Conservation (phyloP, 2,329 filamentous ascomycete genomes). For the Calonectria pseudoreteaudii region DNA sequence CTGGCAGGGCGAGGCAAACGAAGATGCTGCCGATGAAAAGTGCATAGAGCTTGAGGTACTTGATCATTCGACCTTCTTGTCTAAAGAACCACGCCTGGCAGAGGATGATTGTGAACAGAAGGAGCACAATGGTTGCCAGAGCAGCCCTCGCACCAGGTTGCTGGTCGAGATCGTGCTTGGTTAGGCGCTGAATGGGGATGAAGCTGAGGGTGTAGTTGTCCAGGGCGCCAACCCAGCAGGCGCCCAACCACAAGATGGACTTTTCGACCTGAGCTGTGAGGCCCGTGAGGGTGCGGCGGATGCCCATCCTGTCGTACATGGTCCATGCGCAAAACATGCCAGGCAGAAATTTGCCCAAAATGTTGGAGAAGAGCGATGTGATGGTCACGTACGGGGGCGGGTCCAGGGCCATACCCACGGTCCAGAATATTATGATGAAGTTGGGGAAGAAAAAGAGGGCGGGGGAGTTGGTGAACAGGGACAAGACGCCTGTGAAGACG, state of each 20-base stretch:
- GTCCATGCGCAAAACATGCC: conserved; percentile 90
- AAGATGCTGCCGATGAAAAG: conserved; percentile 76
- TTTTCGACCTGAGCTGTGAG: conserved; percentile 90
- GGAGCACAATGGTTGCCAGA: conserved; percentile 79
- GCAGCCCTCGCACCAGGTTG: conserved; percentile 91
- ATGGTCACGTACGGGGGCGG: conserved; percentile 78
- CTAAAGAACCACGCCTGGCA: conserved; percentile 89
- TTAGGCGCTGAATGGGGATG: conserved; percentile 94
- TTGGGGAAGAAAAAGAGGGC: conserved; percentile 85
- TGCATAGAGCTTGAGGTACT: conserved; percentile 82
- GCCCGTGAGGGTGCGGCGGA: conserved; percentile 76
- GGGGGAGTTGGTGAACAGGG: conserved; percentile 84
- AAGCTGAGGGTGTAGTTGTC: conserved; percentile 96
- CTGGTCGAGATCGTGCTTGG: conserved; percentile 85
- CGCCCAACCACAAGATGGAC: conserved; percentile 88
- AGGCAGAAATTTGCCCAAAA: conserved; percentile 85
- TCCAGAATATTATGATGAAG: conserved; percentile 87
- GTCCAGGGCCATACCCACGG: conserved; percentile 90
- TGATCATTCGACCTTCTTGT: conserved; percentile 82
- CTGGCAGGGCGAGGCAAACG: conserved; percentile 77
- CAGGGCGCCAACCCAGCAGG: conserved; percentile 89
- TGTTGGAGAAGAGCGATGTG: conserved; percentile 78
- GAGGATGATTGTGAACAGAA: conserved; percentile 75
- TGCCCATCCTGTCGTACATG: conserved; percentile 85
- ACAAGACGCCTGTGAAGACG: conserved; percentile 81